Evolutionary conservation across 2,329 filamentous ascomycete species (phyloP).

Genomic region (Aspergillus sergii): DNA sequence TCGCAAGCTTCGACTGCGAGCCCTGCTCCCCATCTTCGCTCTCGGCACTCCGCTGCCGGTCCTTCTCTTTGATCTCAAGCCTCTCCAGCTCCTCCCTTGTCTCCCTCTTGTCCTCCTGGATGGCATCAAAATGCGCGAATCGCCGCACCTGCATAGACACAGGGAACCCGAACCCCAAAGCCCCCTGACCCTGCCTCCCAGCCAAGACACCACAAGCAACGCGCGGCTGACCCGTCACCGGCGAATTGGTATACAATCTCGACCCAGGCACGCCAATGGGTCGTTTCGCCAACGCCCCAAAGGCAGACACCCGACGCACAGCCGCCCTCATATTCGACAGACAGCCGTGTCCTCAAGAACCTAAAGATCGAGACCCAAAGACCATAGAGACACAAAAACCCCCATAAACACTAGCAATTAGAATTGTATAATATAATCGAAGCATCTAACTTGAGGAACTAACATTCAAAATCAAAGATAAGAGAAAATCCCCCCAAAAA

Average conservation of each 20-base stretch:
- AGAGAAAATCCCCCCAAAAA: not conserved
- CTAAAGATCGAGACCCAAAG: not conserved
- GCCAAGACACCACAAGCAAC: not conserved
- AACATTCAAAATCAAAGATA: not conserved
- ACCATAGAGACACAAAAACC: not conserved
- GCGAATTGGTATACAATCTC: not conserved
- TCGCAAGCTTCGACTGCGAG: slow-evolving; percentile 48
- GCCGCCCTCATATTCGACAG: not conserved
- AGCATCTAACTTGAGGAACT: not conserved
- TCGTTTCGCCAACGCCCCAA: not conserved
- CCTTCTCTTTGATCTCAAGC: slow-evolving; percentile 28
- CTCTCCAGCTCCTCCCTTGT: slow-evolving; percentile 40
- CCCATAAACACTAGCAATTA: not conserved
- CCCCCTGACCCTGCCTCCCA: not conserved
- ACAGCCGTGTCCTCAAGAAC: not conserved
- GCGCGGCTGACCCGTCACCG: not conserved
- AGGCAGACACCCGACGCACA: not conserved
- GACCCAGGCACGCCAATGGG: not conserved
- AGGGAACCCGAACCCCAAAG: not conserved
- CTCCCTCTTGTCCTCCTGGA: slow-evolving; percentile 30
- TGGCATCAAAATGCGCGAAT: not conserved
- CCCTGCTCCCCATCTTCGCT: slow-evolving; percentile 32
- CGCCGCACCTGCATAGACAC: not conserved
- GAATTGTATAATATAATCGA: not conserved
- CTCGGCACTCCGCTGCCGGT: slow-evolving; percentile 22